Evolutionary conservation across 352 stramenopile species (phyloP).

Genomic region (Phytophthora pseudosyringae): DNA sequence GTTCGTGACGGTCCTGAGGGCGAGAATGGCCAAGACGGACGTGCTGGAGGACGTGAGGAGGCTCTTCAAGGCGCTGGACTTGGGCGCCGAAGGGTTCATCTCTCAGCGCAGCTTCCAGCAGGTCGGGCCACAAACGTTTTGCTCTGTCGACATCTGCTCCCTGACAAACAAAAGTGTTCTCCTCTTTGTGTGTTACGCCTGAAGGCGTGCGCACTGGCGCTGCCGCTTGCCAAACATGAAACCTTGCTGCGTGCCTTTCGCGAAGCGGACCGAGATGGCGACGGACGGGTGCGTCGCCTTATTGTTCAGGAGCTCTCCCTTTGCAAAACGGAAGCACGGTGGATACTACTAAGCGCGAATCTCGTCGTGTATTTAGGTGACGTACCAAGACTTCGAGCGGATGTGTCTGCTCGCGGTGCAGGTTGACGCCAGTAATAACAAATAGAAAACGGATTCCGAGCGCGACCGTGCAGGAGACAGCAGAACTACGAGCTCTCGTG

Average conservation of each 20-base stretch:
- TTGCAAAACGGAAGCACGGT: background rate
- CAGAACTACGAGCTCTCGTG: background rate
- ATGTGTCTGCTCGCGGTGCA: slow-evolving; percentile 57
- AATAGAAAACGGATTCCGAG: slow-evolving; percentile 34
- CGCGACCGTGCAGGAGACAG: background rate
- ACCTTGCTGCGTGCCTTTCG: slow-evolving; percentile 47
- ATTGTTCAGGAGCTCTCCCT: no score
- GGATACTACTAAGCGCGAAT: background rate
- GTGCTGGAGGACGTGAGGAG: slow-evolving; percentile 61
- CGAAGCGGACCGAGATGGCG: slow-evolving; percentile 63
- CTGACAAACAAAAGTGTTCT: background rate
- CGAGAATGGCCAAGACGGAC: slow-evolving; percentile 50
- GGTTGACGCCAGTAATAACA: slow-evolving; percentile 32
- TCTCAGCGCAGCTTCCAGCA: slow-evolving; percentile 61
- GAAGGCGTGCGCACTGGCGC: slow-evolving; percentile 43
- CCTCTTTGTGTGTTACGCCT: background rate
- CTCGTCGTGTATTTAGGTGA: slow-evolving; percentile 43
- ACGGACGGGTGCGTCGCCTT: slow-evolving; percentile 47
- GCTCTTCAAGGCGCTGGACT: slow-evolving; percentile 71
- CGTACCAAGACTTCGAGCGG: slow-evolving; percentile 73
- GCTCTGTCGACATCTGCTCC: background rate
- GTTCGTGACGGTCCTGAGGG: slow-evolving; percentile 42
- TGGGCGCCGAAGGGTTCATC: slow-evolving; percentile 67
- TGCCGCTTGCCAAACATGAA: slow-evolving; percentile 47
- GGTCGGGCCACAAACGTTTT: slow-evolving; percentile 14